These are phyloP conservation scores for Melanogaster broomeanus DNA, from an alignment of 768 basidiomycete genomes.

Conservation along the genomic window DNA sequence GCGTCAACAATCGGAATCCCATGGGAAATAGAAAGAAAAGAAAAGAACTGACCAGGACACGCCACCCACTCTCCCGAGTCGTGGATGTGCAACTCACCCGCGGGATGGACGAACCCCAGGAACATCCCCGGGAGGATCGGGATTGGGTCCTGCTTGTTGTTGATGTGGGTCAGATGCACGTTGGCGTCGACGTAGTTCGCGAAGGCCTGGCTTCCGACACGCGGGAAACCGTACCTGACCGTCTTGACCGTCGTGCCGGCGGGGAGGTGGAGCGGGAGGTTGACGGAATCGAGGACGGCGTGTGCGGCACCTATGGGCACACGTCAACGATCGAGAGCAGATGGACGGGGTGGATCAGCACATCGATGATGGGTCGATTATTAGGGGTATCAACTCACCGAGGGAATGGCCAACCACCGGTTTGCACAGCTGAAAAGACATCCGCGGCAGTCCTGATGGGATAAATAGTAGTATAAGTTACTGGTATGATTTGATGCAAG, in stretches of 20 bases:
- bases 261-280: slow-evolving; percentile 36
- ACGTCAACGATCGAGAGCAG: no score
- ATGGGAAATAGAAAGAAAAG: background rate
- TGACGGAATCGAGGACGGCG: slow-evolving; percentile 39
- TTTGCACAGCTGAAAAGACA: slow-evolving; percentile 44
- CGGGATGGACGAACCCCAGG: slow-evolving; percentile 40
- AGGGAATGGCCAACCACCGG: slow-evolving; percentile 46
- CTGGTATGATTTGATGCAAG: background rate
- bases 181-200: slow-evolving; percentile 54
- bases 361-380: no score
- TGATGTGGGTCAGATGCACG: slow-evolving; percentile 48
- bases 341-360: no score
- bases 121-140: slow-evolving; percentile 36
- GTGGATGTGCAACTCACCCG: slow-evolving; percentile 45
- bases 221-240: slow-evolving; percentile 36
- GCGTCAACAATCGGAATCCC: background rate
- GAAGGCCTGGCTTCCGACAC: slow-evolving; percentile 57
- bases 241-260: slow-evolving; percentile 26
- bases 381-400: slow-evolving; percentile 28
- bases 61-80: slow-evolving; percentile 48
- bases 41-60: slow-evolving; percentile 46
- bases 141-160: slow-evolving; percentile 45
- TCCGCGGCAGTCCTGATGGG: slow-evolving; percentile 39
- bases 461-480: slow-evolving; percentile 25
- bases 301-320: slow-evolving; percentile 30